These are phyloP conservation scores for Acacia melanoxylon DNA, from an alignment of 306 rosid species.

Conservation along the genomic window DNA sequence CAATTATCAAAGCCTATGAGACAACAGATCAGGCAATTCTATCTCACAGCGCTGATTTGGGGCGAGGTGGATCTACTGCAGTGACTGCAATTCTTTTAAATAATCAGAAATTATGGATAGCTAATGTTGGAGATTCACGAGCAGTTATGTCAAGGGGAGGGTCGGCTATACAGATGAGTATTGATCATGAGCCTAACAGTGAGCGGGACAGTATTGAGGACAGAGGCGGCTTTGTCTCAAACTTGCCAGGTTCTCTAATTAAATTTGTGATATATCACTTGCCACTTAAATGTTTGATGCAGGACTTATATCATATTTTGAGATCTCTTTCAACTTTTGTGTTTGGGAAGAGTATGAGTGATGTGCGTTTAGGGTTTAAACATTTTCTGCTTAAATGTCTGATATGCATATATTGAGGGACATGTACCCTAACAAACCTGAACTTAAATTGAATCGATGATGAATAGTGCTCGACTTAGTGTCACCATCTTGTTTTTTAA, in stretches of 20 bases:
- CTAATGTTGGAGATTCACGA: slow-evolving; percentile 82
- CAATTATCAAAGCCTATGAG: slow-evolving; percentile 60
- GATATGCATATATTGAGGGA: neutral
- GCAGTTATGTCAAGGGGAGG: slow-evolving; percentile 69
- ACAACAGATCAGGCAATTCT: slow-evolving; percentile 72
- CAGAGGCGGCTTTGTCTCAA: slow-evolving; percentile 90
- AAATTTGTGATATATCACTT: slow-evolving; percentile 26
- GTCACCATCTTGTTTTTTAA: neutral
- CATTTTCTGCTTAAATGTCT: neutral
- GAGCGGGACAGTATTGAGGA: slow-evolving; percentile 79
- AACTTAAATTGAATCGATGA: slow-evolving; percentile 4
- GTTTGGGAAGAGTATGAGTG: neutral
- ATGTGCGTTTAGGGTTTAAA: neutral
- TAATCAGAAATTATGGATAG: slow-evolving; percentile 66
- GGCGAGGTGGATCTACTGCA: slow-evolving; percentile 83
- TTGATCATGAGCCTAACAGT: slow-evolving; percentile 84
- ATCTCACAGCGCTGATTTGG: slow-evolving; percentile 72
- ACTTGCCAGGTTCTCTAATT: slow-evolving; percentile 79
- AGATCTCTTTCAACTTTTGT: neutral
- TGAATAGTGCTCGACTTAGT: neutral
- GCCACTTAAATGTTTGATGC: slow-evolving; percentile 23
- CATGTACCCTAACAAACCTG: neutral
- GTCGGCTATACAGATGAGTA: slow-evolving; percentile 63
- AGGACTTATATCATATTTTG: slow-evolving; percentile 3
- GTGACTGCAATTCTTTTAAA: slow-evolving; percentile 74